Evolutionary conservation across 1,284 basidiomycete species (phyloP), one percentile per base, ranked within the genome.

Genomic region (Moniliella sp.): DNA sequence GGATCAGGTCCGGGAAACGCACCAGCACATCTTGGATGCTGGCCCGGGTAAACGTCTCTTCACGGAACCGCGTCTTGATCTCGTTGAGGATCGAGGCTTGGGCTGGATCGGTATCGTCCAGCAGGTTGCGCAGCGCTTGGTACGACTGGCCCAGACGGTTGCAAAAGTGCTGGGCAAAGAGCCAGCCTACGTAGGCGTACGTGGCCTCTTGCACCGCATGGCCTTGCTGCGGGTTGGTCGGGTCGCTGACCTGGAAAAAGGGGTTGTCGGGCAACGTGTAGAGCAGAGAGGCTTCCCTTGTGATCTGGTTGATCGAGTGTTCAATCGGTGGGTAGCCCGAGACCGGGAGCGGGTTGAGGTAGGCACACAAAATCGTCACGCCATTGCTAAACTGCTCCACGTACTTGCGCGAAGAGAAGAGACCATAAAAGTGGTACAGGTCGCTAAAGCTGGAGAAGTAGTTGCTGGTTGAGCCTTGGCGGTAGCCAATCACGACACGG

Each of bases 21-120:
- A 47, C 45, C 23, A 59, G 55, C 28, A 57, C 53, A 48, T 93
- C 75, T 15, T 74, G 74, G 53, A 99, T 94, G 51, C 76, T 79
- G 62, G 93, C 83, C n/a, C 91, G 74, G 11, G 91, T 99, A 64
- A 93, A 97, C 0, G 88, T 97, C 67, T 99, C 91, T 62, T 97
- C 84, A 48, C 91, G 73, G 71, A 99, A 93, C 29, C 91, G 70
- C 25, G 76, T 74, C 69, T 94, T 88, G 68, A 99, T 94, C 57
- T 84, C 76, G 61, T 81, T 79, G 39, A 99, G 68, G 7, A 94
- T 83, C 45, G 88, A 82, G 10, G 80, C 82, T 53, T 99, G 91
- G 23, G 74, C 67, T 2, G 86, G 69, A 61, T 97, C 83, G 33
- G 71, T 69, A 62, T 94, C 88, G 64, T 94, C 76, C 29, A 99